Evolutionary conservation across 768 basidiomycete species (phyloP).

Genomic region (Crassisporium funariophilum): DNA sequence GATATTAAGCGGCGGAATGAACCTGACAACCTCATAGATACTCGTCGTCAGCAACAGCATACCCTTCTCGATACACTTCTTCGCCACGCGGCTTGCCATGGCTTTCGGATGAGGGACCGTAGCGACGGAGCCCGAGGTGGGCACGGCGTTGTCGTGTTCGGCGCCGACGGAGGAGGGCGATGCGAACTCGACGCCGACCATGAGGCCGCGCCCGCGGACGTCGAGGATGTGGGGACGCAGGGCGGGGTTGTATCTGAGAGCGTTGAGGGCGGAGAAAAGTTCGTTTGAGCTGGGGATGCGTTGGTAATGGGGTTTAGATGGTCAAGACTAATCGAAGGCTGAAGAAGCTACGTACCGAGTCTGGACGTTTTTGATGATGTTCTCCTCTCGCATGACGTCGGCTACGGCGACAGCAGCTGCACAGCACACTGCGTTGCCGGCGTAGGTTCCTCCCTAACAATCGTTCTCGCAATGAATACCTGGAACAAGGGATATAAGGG

Average conservation of each 20-base stretch:
- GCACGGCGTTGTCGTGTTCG: constrained; percentile 36
- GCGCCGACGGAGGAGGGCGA: constrained; percentile 52
- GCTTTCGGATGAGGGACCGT: constrained; percentile 34
- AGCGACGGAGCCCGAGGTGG: constrained; percentile 8
- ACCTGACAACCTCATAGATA: constrained; percentile 84
- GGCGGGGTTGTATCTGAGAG: constrained; percentile 53
- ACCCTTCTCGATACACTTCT: constrained; percentile 83
- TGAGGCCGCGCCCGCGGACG: constrained; percentile 86
- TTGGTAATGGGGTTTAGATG: neutral
- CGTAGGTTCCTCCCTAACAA: constrained; percentile 81
- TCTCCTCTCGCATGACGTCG: constrained; percentile 77
- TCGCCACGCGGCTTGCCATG: constrained; percentile 70
- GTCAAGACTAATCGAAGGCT: neutral
- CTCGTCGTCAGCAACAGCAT: constrained; percentile 89
- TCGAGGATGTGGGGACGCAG: constrained; percentile 71
- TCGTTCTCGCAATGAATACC: neutral
- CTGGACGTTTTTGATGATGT: constrained; percentile 80
- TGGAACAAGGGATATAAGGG: neutral
- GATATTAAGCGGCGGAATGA: constrained; percentile 92
- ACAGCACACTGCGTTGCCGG: constrained; percentile 90
- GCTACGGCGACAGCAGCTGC: constrained; percentile 87
- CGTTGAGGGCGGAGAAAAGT: constrained; percentile 62
- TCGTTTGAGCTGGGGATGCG: constrained; percentile 59
- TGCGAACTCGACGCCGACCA: constrained; percentile 83
- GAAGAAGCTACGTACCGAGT: constrained; percentile 48